A percentile compares a stretch with the other conserved stretches of the same genome.
Evolutionary conservation across 768 basidiomycete species (phyloP).

Genomic region (Udeniomyces megalosporus): DNA sequence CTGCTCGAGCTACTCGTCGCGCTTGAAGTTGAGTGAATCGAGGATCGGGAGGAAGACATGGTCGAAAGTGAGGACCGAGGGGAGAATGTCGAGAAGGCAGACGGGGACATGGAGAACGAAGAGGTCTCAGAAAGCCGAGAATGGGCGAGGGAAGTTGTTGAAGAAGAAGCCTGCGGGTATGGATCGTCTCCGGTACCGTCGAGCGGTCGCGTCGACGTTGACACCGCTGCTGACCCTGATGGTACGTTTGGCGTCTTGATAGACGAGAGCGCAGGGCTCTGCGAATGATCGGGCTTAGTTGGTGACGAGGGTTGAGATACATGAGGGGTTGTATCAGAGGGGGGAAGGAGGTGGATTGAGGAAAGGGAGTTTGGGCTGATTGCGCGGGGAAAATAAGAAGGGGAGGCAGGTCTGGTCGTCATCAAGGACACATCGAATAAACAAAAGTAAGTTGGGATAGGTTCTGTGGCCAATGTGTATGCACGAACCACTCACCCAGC

Average conservation of each 20-base stretch:
- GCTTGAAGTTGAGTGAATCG: neutral
- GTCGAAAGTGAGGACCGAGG: conserved; percentile 5
- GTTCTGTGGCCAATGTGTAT: no score
- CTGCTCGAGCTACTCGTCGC: neutral
- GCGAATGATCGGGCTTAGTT: neutral
- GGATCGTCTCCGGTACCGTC: no score
- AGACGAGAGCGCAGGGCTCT: neutral
- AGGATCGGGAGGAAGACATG: neutral
- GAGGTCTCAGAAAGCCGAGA: conserved; percentile 3
- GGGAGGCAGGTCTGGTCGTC: neutral
- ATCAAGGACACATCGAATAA: neutral
- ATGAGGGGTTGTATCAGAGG: neutral
- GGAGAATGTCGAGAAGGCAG: neutral
- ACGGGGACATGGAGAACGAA: neutral
- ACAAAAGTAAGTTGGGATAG: neutral
- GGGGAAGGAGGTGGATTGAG: neutral
- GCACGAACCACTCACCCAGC: neutral
- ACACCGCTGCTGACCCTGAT: no score
- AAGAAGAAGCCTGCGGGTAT: no score
- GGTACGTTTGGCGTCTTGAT: no score
- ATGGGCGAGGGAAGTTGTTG: neutral
- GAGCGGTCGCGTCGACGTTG: no score
- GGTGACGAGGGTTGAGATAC: neutral
- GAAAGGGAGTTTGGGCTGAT: neutral
- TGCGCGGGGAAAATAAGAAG: conserved; percentile 8